These are phyloP conservation scores for Rhodotorula babjevae DNA, from an alignment of 768 basidiomycete genomes.

Conservation along the genomic window DNA sequence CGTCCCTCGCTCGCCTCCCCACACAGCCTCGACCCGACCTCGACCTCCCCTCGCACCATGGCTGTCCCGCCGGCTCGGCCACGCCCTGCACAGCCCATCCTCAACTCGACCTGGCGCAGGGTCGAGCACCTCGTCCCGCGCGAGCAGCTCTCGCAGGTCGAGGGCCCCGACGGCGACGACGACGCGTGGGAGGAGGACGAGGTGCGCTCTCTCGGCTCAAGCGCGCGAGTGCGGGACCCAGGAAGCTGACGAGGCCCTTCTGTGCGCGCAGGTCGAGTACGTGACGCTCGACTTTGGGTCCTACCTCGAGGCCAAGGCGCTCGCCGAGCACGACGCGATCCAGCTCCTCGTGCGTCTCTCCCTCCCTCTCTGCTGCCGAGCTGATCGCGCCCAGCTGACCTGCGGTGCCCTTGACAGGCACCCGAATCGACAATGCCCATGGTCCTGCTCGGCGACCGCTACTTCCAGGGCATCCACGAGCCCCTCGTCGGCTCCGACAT, in stretches of 20 bases:
- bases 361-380: no score
- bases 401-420: not conserved
- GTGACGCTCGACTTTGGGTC: constrained; percentile 20
- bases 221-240: no score
- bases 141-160: not conserved
- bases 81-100: not conserved
- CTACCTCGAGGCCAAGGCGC: not conserved
- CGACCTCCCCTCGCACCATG: not conserved
- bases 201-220: not conserved
- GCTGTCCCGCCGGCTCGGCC: not conserved
- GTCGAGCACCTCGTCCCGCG: constrained; percentile 1
- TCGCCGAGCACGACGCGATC: not conserved
- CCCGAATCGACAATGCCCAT: constrained; percentile 7
- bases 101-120: not conserved
- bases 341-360: constrained; percentile 17
- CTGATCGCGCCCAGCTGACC: no score
- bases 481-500: constrained; percentile 23
- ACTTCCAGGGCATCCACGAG: constrained; percentile 25
- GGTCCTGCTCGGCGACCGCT: constrained; percentile 11
- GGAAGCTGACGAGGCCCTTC: not conserved
- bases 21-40: not conserved
- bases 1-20: not conserved
- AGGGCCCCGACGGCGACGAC: not conserved
- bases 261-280: constrained; percentile 24
- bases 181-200: constrained; percentile 20